A percentile compares a stretch with the other conserved stretches of the same genome.
phyloP scores from a whole-genome alignment of 83 land plant species.

The Diphasiastrum complanatum region DNA sequence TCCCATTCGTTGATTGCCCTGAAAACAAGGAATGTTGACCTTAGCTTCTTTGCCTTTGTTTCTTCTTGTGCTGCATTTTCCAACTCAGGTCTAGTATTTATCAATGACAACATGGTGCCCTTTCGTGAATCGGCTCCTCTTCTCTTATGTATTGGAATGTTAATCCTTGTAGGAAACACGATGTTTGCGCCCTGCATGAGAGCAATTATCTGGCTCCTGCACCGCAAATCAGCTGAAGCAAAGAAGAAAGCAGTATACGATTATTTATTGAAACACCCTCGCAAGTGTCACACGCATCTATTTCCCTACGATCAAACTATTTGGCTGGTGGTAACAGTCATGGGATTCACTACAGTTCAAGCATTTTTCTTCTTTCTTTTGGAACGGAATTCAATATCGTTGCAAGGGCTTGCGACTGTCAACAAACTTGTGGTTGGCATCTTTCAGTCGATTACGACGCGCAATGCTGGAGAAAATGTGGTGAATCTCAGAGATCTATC shows the following conservation, averaged over 20 bases:
- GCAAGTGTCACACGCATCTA: slow-evolving; percentile 39
- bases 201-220: slow-evolving; percentile 27
- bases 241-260: slow-evolving; percentile 19
- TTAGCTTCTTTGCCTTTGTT: slow-evolving; percentile 36
- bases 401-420: background rate
- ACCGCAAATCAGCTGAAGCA: background rate
- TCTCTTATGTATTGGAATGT: slow-evolving; percentile 31
- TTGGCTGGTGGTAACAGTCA: background rate
- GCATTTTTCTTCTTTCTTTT: background rate
- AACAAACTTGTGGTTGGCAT: background rate
- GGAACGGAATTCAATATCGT: background rate
- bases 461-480: too few relatives aligned
- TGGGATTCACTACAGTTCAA: background rate
- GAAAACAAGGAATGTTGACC: too few relatives aligned
- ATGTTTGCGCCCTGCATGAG: slow-evolving; percentile 48
- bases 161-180: slow-evolving; percentile 50
- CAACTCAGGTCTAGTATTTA: slow-evolving; percentile 51
- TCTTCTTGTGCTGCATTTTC: slow-evolving; percentile 45
- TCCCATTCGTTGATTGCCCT: too few relatives aligned
- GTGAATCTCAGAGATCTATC: background rate
- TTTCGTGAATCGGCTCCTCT: slow-evolving; percentile 36
- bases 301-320: slow-evolving; percentile 13
- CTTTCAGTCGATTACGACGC: too few relatives aligned
- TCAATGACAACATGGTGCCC: slow-evolving; percentile 61
- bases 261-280: slow-evolving; percentile 14